Conservation (phyloP, 495 filamentous ascomycete species). For the Hypoxylon lenormandii region DNA sequence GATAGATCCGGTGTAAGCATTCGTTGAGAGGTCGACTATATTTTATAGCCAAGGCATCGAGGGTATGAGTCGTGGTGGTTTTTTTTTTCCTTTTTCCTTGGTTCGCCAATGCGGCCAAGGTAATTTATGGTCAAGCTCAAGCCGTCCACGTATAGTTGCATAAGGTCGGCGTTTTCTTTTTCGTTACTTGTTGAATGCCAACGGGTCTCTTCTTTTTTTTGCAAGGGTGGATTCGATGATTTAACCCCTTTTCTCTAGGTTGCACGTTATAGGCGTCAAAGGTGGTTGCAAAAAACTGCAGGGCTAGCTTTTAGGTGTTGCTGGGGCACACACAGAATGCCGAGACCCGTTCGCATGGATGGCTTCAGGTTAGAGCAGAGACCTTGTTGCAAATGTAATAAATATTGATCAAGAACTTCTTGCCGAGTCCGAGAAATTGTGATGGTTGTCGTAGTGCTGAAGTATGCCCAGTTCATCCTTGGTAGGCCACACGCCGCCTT, state of each 20-base stretch:
- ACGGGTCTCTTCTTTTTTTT: not conserved
- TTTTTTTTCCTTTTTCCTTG: not conserved
- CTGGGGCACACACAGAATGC: constrained; percentile 3
- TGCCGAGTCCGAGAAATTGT: too few relatives aligned
- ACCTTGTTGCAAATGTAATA: too few relatives aligned
- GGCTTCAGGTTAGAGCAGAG: too few relatives aligned
- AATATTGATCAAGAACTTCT: too few relatives aligned
- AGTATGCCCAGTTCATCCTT: too few relatives aligned
- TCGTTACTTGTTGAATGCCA: not conserved
- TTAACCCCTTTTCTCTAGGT: constrained; percentile 10
- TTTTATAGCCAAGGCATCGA: not conserved
- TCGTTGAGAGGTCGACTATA: constrained; percentile 54
- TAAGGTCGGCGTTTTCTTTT: constrained; percentile 44
- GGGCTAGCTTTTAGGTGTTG: constrained; percentile 1
- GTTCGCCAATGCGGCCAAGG: not conserved
- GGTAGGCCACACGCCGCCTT: not conserved
- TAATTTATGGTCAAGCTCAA: not conserved
- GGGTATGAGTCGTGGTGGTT: not conserved
- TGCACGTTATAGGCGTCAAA: constrained; percentile 28
- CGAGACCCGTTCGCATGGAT: not conserved
- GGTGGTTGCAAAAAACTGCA: constrained; percentile 4
- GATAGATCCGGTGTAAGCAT: constrained; percentile 79
- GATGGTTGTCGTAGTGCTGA: too few relatives aligned
- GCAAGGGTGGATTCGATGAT: constrained; percentile 1
- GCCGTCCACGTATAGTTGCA: constrained; percentile 30